phyloP scores from a whole-genome alignment of 352 stramenopile genomes.

The Globisporangium irregulare region DNA sequence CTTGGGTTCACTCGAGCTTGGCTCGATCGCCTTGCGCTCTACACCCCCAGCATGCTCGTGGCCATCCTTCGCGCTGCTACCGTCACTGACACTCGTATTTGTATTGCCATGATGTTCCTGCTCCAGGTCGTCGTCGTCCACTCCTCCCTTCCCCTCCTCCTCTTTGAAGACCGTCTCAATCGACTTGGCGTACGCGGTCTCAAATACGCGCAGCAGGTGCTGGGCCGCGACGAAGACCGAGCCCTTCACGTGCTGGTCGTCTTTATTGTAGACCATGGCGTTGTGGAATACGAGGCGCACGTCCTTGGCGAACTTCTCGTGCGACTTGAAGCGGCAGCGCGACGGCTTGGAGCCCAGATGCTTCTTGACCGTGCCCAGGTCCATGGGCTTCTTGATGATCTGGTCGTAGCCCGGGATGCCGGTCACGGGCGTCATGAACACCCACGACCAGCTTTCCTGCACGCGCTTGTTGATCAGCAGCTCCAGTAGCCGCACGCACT shows the following conservation, averaged over 20 bases:
- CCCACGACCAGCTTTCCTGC: slow-evolving; percentile 85
- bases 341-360: slow-evolving; percentile 75
- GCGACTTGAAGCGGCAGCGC: slow-evolving; percentile 80
- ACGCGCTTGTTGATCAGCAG: slow-evolving; percentile 77
- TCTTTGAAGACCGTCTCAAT: slow-evolving; percentile 57
- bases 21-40: slow-evolving; percentile 18
- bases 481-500: slow-evolving; percentile 79
- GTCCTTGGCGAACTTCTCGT: slow-evolving; percentile 81
- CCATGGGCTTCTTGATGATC: slow-evolving; percentile 83
- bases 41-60: slow-evolving; percentile 16
- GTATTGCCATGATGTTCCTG: background rate
- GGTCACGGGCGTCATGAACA: slow-evolving; percentile 77
- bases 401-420: slow-evolving; percentile 65
- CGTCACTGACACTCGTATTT: slow-evolving; percentile 19
- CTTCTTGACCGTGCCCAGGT: slow-evolving; percentile 73
- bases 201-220: slow-evolving; percentile 77
- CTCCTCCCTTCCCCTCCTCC: background rate
- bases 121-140: slow-evolving; percentile 10
- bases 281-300: slow-evolving; percentile 85
- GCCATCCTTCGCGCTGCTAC: slow-evolving; percentile 27
- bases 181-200: slow-evolving; percentile 75
- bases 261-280: slow-evolving; percentile 75
- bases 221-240: slow-evolving; percentile 80
- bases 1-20: background rate
- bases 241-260: slow-evolving; percentile 68